Evolutionary conservation across 768 basidiomycete genomes (phyloP).

Genomic region (Hydnomerulius pinastri): DNA sequence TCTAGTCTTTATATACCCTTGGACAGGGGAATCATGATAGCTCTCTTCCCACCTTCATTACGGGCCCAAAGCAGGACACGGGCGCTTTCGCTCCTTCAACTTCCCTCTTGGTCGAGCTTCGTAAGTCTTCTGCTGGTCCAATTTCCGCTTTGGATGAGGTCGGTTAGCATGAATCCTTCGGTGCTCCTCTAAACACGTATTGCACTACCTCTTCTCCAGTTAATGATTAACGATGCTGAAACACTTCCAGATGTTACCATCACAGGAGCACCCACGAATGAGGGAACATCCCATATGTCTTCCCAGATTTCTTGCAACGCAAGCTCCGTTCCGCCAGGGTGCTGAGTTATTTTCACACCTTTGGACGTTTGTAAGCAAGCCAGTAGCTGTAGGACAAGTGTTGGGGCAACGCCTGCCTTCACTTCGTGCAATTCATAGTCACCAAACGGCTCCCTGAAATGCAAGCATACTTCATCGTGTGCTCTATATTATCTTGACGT

Average conservation of each 20-base stretch:
- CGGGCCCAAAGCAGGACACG: background rate
- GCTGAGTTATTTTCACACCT: background rate
- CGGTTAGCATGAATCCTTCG: background rate
- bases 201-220: background rate
- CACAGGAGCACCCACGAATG: constrained; percentile 5
- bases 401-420: too few relatives aligned
- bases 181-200: too few relatives aligned
- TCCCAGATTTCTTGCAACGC: constrained; percentile 4
- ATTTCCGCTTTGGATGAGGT: background rate
- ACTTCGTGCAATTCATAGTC: too few relatives aligned
- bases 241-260: background rate
- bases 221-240: too few relatives aligned
- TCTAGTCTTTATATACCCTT: too few relatives aligned
- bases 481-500: too few relatives aligned
- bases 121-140: background rate
- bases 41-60: constrained; percentile 9
- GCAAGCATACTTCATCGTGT: too few relatives aligned
- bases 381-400: too few relatives aligned
- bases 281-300: background rate
- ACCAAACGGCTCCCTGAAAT: too few relatives aligned
- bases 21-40: background rate
- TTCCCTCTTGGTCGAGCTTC: background rate
- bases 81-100: background rate
- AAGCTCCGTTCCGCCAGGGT: background rate
- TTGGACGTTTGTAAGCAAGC: background rate